These are phyloP conservation scores for Pleurotus pulmonarius DNA, from an alignment of 768 basidiomycete species.

Conservation along the genomic window DNA sequence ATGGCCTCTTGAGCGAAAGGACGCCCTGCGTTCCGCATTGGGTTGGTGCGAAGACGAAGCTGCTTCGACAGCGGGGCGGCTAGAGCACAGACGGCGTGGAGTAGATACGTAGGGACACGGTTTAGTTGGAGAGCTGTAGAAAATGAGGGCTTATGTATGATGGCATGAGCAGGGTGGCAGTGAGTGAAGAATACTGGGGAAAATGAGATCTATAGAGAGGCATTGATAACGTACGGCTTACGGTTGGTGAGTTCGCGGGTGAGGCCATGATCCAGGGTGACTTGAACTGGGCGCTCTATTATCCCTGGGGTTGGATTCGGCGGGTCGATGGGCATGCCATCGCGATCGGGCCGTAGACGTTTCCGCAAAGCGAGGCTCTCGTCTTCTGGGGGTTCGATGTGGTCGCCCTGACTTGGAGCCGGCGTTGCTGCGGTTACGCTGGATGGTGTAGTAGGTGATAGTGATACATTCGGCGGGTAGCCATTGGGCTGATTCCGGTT, in stretches of 20 bases:
- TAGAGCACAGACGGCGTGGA: constrained; percentile 73
- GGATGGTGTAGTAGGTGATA: not conserved
- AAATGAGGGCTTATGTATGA: constrained; percentile 81
- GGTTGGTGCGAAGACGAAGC: constrained; percentile 52
- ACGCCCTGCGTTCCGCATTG: constrained; percentile 53
- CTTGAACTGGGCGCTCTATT: constrained; percentile 35
- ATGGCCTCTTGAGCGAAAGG: constrained; percentile 57
- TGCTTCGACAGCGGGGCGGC: constrained; percentile 75
- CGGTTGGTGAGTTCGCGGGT: constrained; percentile 74
- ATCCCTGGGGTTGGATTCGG: constrained; percentile 28
- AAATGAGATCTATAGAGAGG: constrained; percentile 9
- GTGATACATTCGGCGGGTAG: constrained; percentile 1
- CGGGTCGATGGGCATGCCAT: constrained; percentile 12
- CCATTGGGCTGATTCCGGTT: constrained; percentile 1
- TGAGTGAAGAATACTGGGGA: constrained; percentile 75
- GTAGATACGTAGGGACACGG: constrained; percentile 64
- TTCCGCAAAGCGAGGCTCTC: constrained; percentile 3
- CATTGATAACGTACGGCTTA: constrained; percentile 30
- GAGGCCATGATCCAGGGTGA: constrained; percentile 51
- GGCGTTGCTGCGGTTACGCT: not conserved
- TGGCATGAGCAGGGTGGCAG: constrained; percentile 70
- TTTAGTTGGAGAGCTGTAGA: constrained; percentile 61
- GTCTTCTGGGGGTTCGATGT: not conserved
- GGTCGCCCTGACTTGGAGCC: not conserved
- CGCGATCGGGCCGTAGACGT: not conserved